These are phyloP conservation scores for fission yeast (Schizosaccharomyces pombe) DNA, from an alignment of 805 yeast genomes.

Conservation along the genomic window DNA sequence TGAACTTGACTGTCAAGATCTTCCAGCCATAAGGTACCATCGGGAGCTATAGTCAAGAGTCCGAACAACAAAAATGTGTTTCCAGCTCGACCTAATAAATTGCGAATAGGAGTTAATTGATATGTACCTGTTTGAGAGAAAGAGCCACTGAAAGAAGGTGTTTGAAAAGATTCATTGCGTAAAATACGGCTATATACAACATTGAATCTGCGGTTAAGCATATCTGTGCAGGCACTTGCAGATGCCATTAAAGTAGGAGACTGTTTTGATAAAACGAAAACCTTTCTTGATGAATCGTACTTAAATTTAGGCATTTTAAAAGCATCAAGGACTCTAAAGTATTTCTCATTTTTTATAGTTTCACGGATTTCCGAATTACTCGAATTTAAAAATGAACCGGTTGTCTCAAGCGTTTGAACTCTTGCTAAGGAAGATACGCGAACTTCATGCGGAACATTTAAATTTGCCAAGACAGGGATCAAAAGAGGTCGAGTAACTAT, in stretches of 20 bases:
- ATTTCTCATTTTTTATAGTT: conserved; percentile 20
- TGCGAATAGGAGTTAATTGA: conserved; percentile 49
- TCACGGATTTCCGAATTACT: background rate
- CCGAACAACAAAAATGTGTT: conserved; percentile 59
- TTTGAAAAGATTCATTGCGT: conserved; percentile 54
- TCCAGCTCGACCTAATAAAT: conserved; percentile 67
- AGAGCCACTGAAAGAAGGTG: conserved; percentile 20
- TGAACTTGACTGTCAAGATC: conserved; percentile 59
- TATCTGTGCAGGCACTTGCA: conserved; percentile 10
- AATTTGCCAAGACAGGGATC: conserved; percentile 37
- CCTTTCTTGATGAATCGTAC: conserved; percentile 33
- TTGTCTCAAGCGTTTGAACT: background rate
- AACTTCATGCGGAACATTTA: conserved; percentile 16
- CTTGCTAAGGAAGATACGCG: conserved; percentile 6
- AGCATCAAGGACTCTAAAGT: conserved; percentile 42
- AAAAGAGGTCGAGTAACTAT: conserved; percentile 63
- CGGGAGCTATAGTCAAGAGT: conserved; percentile 33
- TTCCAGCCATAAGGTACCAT: conserved; percentile 53
- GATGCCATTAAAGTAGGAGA: conserved; percentile 10
- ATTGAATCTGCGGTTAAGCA: conserved; percentile 28
- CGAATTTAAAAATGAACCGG: background rate
- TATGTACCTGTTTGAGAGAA: conserved; percentile 8
- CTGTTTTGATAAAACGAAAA: conserved; percentile 9
- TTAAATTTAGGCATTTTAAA: conserved; percentile 37
- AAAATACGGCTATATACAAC: conserved; percentile 45